Base-by-base conservation (phyloP, 2,329 filamentous ascomycete species). In the Mycosphaerelloides madeirae region DNA sequence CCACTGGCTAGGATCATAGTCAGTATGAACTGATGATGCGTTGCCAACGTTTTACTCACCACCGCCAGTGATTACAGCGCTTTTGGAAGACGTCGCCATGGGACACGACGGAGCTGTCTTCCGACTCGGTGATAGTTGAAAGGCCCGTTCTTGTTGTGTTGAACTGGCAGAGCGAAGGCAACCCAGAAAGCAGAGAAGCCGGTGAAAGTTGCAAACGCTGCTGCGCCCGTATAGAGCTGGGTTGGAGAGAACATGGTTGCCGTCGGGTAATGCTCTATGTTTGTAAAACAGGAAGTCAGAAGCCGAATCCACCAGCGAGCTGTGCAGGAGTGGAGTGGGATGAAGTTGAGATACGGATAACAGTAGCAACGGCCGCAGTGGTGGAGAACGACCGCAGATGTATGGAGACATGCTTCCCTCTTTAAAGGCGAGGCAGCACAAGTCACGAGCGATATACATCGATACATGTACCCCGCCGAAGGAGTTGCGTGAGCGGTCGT, bases 111-210 rank as follows among this genome's bases (percentile, higher is more conserved):
- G 29, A 49, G 55, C 29, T 42, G 44, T 53, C 57, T 62, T 31
- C 55, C 39, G 14, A 59, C 16, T 28, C 56, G 54, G 52, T 64
- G 60, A 41, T 59, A 59, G 59, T 63, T 60, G 58, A 54, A 64
- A 31, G 61, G 61, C 12, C 60, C 60, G 22, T 50, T 45, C 34
- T 52, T 62, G 49, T 56, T 52, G 45, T 57, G 55, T 37, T 60
- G 58, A 28, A 61, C 44, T 22, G 61, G 61, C n/a, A 62, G 48
- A 13, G 47, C 52, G 33, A 61, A 44, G 40, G 52, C 50, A 32
- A 62, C 44, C 56, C 58, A 61, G 37, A 59, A 57, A 25, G 60
- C 59, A 33, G 51, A 50, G 37, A 64, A 59, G 39, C 57, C 58
- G 9, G 57, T 61, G 34, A 53, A 55, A 13, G 55, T 61, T 6